Base-by-base conservation (phyloP, 495 filamentous ascomycete genomes). In the Cenococcum geophilum region DNA sequence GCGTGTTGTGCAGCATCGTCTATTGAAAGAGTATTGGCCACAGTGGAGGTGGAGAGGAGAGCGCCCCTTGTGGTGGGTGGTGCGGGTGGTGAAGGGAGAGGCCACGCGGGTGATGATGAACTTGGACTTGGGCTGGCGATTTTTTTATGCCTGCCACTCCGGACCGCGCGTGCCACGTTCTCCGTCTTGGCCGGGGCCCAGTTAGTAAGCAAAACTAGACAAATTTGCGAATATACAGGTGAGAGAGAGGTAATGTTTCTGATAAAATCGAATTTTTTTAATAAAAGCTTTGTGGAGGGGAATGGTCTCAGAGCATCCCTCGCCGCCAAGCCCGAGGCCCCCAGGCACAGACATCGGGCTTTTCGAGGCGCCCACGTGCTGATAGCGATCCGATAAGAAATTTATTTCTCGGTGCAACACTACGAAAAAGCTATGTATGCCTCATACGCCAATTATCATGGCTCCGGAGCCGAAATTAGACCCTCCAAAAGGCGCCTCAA, bases 1-100 rank as follows among this genome's bases (percentile, higher is more conserved):
- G 61, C 61, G 56, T 61, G 58, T 12, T 47, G 61, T 47, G 54
- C 35, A 54, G 57, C 67, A 70, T 69, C 60, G 52, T 69, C 60
- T 62, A 60, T 32, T n/a, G 61, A 42, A 52, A 35, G 27, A 36
- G 52, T 32, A 48, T 60, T 23, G 58, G 58, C 58, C 25, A 53
- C 51, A 47, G 36, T 48, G 32, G 10, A 32, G 32, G 35, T 25
- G 55, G 43, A 36, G 57, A 45, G 22, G 40, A 59, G 61, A 50
- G 61, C 51, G 36, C 50, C 11, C 35, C 32, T 50, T 20, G 23
- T 37, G 49, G 49, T 23, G 49, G 49, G 12, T 4, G 49, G 14
- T 3, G 21, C 4, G 49, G 49, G 49, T 14, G 49, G 49, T 52
- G 18, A 52, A 5, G 4, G 21, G 12, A 23, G n/a, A 52, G 11